Conservation (phyloP, 495 filamentous ascomycete genomes). For the Aspergillus ostianus region DNA sequence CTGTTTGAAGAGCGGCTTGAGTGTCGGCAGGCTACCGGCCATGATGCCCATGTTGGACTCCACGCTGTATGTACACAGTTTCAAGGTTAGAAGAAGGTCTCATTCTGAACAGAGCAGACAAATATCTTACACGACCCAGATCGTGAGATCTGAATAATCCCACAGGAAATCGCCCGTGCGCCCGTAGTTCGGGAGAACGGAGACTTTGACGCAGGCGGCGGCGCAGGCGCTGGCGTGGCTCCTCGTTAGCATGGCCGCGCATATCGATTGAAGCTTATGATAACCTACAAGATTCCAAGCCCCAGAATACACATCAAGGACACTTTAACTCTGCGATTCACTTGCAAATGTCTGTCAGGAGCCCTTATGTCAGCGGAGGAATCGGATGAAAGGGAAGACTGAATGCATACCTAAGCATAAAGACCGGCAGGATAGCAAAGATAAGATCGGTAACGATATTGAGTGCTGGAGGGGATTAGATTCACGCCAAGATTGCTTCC, state of each 20-base stretch:
- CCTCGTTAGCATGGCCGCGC: background rate
- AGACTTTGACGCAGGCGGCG: conserved; percentile 47
- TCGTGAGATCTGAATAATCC: conserved; percentile 33
- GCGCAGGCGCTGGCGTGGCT: conserved; percentile 34
- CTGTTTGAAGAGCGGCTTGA: conserved; percentile 41
- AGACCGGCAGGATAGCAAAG: conserved; percentile 41
- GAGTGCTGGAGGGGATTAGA: conserved; percentile 28
- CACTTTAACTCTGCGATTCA: conserved; percentile 39
- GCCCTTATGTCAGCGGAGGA: conserved; percentile 11
- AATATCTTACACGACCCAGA: conserved; percentile 25
- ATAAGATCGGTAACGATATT: conserved; percentile 45
- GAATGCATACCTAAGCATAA: conserved; percentile 32
- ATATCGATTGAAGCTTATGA: background rate
- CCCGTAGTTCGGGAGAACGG: conserved; percentile 36
- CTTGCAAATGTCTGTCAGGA: conserved; percentile 37
- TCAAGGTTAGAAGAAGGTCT: background rate
- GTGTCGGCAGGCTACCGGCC: conserved; percentile 42
- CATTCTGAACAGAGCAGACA: background rate
- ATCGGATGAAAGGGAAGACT: background rate
- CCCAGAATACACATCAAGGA: conserved; percentile 41
- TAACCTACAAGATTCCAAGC: conserved; percentile 43
- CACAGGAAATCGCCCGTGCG: conserved; percentile 45
- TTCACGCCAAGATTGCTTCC: too few relatives aligned
- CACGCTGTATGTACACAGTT: conserved; percentile 17
- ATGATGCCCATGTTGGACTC: conserved; percentile 44